Evolutionary conservation across 2,329 filamentous ascomycete species (phyloP), one percentile per base, ranked within the genome.

Genomic region (Myrmaecium sp.): DNA sequence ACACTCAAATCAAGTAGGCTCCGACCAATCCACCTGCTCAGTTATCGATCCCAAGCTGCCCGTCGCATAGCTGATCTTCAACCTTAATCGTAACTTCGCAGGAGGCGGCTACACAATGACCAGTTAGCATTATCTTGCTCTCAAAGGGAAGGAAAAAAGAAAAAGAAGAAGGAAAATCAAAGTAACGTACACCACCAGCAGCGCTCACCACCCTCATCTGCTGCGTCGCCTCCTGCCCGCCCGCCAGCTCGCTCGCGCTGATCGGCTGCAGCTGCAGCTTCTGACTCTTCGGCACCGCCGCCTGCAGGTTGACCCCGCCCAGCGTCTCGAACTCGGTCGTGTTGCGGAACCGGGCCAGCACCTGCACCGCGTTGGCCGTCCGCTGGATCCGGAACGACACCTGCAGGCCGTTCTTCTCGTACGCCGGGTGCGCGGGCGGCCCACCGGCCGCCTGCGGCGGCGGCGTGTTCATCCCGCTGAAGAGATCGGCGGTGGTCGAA

Each of bases 1-100:
- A n/a, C n/a, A n/a, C n/a, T n/a, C n/a, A n/a, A n/a, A 20, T 39
- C 34, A 55, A 25, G 45, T 39, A 29, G 82, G 74, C 55, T 98
- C 89, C 16, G 79, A 75, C 89, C 89, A 98, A 58, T 94, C 91
- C 31, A 95, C 83, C 55, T 95, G 84, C 45, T 98, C 89, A 47
- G 77, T 76, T 11, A 91, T 64, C 34, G 75, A 66, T 27, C 72
- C 72, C 14, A 62, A 69, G 31, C 69, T 66, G 30, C 76, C 70
- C 50, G 78, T 77, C 17, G 68, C 60, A 49, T 83, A 95, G 30
- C 69, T 73, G 43, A 98, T 69, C 55, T 83, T 83, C 44, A 98
- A 60, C 45, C 89, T 74, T 41, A 98, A 60, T 35, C 86, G 72
- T 36, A 98, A 55, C 44, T 64, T 69, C 18, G 66, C 48, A 30